Base-by-base conservation (phyloP, 306 rosid species). In the Trichosanthes truncata region DNA sequence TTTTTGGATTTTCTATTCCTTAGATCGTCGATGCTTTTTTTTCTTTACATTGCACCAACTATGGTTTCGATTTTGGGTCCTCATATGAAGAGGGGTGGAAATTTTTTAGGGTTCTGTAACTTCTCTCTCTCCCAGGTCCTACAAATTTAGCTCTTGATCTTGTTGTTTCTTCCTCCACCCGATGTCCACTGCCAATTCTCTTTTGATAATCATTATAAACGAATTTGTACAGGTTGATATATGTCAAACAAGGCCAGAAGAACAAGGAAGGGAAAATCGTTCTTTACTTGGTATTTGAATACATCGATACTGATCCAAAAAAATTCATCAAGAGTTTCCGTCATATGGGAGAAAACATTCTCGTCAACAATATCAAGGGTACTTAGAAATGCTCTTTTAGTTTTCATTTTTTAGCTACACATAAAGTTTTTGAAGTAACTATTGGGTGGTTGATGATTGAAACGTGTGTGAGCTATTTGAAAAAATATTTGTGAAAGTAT, bases 181-280 rank as follows among this genome's bases (percentile, higher is more conserved):
- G 57, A 21, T 73, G 8, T 21, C 43, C 11, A 25, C 26, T 38
- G 18, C 10, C 21, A 23, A 31, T 15, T 23, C 26, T 11, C 74
- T 66, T 66, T 29, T 66, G n/a, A 29, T 62, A 29, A 38, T 67
- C 10, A 9, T n/a, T 18, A 1, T 67, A 3, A 20, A 20, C 17
- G 49, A 4, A 33, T 41, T 40, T 12, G 25, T 5, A 18, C 82
- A 93, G 94, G 88, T 82, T 95, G 81, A 67, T 91, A 91, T 94
- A 93, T 78, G 99, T 95, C 33, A 95, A 93, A 78, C 97, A 95
- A 88, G 97, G 99, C n/a, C n/a, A n/a, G 20, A 88, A 80, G 84
- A 95, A 88, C 72, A 95, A 95, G 83, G 96, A 95, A 84, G 96
- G 99, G 5, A 93, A 91, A 84, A 95, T 97, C 0, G 96, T 95